phyloP scores from a whole-genome alignment of 331 rosid genomes.

The Malus hybrid region DNA sequence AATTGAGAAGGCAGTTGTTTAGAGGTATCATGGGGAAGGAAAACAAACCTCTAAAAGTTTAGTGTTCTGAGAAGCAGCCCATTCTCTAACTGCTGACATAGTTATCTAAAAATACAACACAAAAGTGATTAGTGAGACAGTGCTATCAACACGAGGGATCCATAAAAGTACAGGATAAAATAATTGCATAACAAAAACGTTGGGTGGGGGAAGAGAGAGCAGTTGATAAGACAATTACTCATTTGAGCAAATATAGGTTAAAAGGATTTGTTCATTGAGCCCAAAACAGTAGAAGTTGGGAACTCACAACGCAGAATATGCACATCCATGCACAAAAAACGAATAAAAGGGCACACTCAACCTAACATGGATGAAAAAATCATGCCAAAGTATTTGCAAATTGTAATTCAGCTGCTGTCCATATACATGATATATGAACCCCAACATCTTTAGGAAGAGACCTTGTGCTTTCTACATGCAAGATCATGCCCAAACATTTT shows the following conservation, averaged over 20 bases:
- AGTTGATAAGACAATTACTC: neutral
- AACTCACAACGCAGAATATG: neutral
- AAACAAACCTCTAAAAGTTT: slow-evolving; percentile 84
- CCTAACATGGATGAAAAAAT: neutral
- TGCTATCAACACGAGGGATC: slow-evolving; percentile 7
- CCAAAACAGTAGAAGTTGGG: neutral
- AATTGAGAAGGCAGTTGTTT: slow-evolving; percentile 4
- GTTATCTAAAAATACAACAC: slow-evolving; percentile 58
- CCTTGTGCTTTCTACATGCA: neutral
- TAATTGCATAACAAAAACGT: neutral
- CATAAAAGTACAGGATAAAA: slow-evolving; percentile 3
- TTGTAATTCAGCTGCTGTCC: neutral
- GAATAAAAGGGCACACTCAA: neutral
- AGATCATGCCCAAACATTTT: neutral
- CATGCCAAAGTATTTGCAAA: neutral
- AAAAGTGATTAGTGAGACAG: slow-evolving; percentile 15
- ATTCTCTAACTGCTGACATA: slow-evolving; percentile 99
- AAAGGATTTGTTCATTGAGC: neutral
- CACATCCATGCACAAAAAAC: neutral
- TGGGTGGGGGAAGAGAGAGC: neutral
- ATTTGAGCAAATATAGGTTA: neutral
- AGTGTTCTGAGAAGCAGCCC: slow-evolving; percentile 97
- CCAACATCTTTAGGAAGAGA: neutral
- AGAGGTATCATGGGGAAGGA: neutral
- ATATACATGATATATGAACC: neutral